Base-by-base conservation (phyloP, 2,329 filamentous ascomycete species). In the Chrysoporthe puriensis region DNA sequence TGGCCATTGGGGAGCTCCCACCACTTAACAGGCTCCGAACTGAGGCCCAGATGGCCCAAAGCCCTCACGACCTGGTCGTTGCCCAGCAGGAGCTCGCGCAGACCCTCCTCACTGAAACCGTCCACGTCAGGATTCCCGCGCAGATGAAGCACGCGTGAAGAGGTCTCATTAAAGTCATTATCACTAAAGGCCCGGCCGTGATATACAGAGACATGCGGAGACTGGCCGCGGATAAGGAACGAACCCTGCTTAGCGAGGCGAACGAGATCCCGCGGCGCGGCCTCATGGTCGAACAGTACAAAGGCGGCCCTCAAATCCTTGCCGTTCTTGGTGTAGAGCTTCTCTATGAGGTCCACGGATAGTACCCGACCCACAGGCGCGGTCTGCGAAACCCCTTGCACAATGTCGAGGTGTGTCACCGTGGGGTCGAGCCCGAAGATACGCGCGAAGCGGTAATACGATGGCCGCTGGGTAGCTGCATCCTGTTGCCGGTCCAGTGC, bases 311-410 rank as follows among this genome's bases (percentile, higher is more conserved):
- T 54, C 62, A 43, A 2, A 7, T 44, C n/a, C 34, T 8, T 42
- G 18, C 36, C 48, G 26, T 40, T 18, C 13, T 56, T 21, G 11
- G 6, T 44, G 34, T 18, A 16, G n/a, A 57, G 13, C 6, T 42
- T 52, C 4, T 57, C 62, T n/a, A 21, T 32, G 42, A 60, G 8
- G 11, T 46, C 16, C 6, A 58, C 43, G 54, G 34, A 34, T 4
- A 64, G 54, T 6, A 64, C 54, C 4, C 62, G 62, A 11, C 62
- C 62, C 11, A 64, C 62, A 16, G 62, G 62, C 1, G 62, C 62
- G 18, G 62, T 64, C 9, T 36, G 11, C 40, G 54, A 36, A 16
- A 64, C 46, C 4, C 52, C 62, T 36, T 13, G 21, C 40, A 64
- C 42, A 16, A 64, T 59, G 43, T 64, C 62, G 40, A 43, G 43